A percentile compares a stretch with the other conserved stretches of the same genome.
These are phyloP conservation scores for Cryptosporidium baileyi DNA, from an alignment of 169 alveolate species.

Conservation along the genomic window DNA sequence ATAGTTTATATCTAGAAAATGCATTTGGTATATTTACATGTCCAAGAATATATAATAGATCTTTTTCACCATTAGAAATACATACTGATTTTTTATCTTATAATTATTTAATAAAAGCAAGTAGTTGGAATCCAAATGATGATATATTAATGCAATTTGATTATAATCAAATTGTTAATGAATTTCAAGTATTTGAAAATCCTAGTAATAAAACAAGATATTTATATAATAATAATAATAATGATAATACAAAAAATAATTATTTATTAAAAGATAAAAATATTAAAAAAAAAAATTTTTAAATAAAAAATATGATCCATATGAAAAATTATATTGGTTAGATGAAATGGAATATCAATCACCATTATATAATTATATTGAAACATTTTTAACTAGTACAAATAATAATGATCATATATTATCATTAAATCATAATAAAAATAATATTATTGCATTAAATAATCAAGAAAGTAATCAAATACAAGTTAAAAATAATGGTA, in stretches of 20 bases:
- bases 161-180: conserved; percentile 31
- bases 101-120: conserved; percentile 57
- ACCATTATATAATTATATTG: conserved; percentile 58
- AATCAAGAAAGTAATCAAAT: not conserved
- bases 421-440: not conserved
- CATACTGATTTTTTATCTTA: conserved; percentile 63
- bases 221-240: not conserved
- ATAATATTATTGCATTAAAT: not conserved
- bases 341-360: conserved; percentile 70
- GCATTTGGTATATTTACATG: conserved; percentile 68
- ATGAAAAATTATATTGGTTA: conserved; percentile 43
- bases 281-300: not conserved
- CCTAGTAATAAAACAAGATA: conserved; percentile 64
- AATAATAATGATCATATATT: not conserved
- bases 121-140: conserved; percentile 56
- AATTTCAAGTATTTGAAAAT: conserved; percentile 56
- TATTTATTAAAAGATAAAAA: not conserved
- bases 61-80: conserved; percentile 58
- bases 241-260: not conserved
- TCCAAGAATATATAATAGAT: conserved; percentile 45
- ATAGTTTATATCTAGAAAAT: conserved; percentile 55
- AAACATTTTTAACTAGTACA: conserved; percentile 31
- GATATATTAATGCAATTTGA: conserved; percentile 50
- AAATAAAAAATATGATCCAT: not conserved
- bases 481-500: conserved; percentile 31